phyloP scores from a whole-genome alignment of 805 yeast species.

The Lipomyces japonicus region DNA sequence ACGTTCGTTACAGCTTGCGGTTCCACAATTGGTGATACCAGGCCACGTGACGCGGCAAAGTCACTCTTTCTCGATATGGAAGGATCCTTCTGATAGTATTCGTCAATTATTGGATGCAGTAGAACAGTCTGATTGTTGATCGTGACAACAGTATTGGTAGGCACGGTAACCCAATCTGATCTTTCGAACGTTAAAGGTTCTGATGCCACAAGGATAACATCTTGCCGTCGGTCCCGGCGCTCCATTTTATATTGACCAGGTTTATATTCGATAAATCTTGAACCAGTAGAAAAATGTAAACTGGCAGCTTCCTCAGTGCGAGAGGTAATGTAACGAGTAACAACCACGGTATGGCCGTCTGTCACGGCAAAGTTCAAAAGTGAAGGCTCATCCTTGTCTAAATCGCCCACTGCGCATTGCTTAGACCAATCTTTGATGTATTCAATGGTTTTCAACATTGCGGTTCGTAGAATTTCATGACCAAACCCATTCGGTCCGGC shows the following conservation, averaged over 20 bases:
- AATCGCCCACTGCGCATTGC: conserved; percentile 46
- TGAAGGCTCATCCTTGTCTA: conserved; percentile 60
- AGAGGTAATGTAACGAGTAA: conserved; percentile 83
- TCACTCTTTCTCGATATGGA: conserved; percentile 65
- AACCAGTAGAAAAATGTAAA: conserved; percentile 88
- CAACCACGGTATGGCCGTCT: conserved; percentile 83
- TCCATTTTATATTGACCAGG: conserved; percentile 96
- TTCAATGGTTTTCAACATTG: conserved; percentile 69
- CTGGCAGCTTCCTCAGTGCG: conserved; percentile 95
- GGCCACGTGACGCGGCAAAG: conserved; percentile 85
- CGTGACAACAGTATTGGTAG: conserved; percentile 82
- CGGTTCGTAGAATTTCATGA: conserved; percentile 53
- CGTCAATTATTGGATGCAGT: conserved; percentile 81
- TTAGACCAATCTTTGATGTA: conserved; percentile 75
- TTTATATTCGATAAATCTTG: conserved; percentile 80
- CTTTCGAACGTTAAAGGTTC: conserved; percentile 96
- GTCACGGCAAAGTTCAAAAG: conserved; percentile 91
- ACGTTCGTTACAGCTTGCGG: conserved; percentile 25
- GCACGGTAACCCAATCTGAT: conserved; percentile 94
- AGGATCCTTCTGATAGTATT: conserved; percentile 75
- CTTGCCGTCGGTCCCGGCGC: conserved; percentile 84
- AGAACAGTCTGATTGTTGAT: conserved; percentile 81
- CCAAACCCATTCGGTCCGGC: conserved; percentile 47
- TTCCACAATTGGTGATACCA: conserved; percentile 85
- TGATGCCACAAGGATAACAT: conserved; percentile 92